Conservation (phyloP, 139 green algal species). For the Volvox reticuliferus region DNA sequence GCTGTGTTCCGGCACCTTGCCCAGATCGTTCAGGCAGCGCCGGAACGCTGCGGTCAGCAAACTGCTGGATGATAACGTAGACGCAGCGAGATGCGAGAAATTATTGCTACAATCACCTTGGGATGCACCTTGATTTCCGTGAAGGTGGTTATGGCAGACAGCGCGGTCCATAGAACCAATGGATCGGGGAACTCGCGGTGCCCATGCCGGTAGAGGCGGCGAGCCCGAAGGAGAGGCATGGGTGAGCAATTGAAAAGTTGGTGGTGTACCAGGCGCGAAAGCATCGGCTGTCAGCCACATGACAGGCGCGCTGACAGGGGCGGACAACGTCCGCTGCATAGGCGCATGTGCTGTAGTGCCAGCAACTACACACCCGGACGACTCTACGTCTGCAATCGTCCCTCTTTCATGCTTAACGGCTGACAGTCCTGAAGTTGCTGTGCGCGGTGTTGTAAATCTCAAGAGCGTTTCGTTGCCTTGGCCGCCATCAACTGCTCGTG, state of each 20-base stretch:
- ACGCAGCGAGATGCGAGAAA: no score
- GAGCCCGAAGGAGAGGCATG: not conserved
- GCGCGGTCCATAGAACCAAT: no score
- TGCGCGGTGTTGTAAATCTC: not conserved
- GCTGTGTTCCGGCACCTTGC: not conserved
- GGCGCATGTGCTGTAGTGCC: not conserved
- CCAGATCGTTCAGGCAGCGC: not conserved
- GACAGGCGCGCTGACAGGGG: not conserved
- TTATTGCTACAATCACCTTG: no score
- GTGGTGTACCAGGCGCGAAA: not conserved
- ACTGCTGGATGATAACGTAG: not conserved
- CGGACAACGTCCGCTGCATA: not conserved
- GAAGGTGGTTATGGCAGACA: no score
- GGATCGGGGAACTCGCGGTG: no score
- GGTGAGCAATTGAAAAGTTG: not conserved
- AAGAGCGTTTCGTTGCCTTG: not conserved
- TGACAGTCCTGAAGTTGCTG: not conserved
- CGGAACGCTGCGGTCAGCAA: not conserved
- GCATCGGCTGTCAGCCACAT: not conserved
- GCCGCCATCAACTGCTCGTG: constrained; percentile 4
- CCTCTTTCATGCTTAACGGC: not conserved
- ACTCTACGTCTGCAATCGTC: not conserved
- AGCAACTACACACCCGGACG: not conserved
- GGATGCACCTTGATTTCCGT: no score
- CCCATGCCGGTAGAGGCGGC: not conserved